These are phyloP conservation scores for Beverwykella pulmonaria DNA, from an alignment of 495 filamentous ascomycete species.

Conservation along the genomic window DNA sequence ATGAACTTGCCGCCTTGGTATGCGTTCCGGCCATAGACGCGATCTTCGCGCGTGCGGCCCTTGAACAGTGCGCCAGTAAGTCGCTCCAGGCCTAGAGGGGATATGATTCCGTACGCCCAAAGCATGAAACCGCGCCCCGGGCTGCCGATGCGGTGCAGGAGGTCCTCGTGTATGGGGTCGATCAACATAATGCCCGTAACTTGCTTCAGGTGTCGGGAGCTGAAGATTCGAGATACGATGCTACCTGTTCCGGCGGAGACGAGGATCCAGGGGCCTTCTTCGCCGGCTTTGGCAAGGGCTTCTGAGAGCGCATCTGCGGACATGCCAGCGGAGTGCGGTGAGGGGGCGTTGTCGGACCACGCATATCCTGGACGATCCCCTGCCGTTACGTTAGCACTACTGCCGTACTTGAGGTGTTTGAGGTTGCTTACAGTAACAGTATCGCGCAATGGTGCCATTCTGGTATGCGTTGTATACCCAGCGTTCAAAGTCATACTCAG, in stretches of 20 bases:
- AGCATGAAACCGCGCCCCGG: slow-evolving; percentile 76
- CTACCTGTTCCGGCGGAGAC: slow-evolving; percentile 76
- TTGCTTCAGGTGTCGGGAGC: slow-evolving; percentile 71
- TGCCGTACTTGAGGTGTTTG: background rate
- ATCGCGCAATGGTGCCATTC: slow-evolving; percentile 77
- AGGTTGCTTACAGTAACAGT: slow-evolving; percentile 75
- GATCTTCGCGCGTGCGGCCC: slow-evolving; percentile 78
- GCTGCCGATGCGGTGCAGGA: slow-evolving; percentile 65
- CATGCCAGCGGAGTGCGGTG: slow-evolving; percentile 89
- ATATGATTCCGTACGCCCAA: slow-evolving; percentile 83
- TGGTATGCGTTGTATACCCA: slow-evolving; percentile 67
- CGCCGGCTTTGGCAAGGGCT: slow-evolving; percentile 75
- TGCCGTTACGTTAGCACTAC: background rate
- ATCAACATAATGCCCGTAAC: slow-evolving; percentile 80
- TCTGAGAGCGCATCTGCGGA: slow-evolving; percentile 82
- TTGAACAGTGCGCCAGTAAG: slow-evolving; percentile 75
- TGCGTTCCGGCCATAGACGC: slow-evolving; percentile 74
- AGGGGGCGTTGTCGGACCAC: slow-evolving; percentile 93
- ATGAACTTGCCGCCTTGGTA: slow-evolving; percentile 80
- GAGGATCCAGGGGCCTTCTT: slow-evolving; percentile 80
- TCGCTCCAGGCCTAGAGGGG: slow-evolving; percentile 81
- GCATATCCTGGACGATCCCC: slow-evolving; percentile 82
- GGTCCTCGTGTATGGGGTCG: slow-evolving; percentile 83
- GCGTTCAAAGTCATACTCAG: slow-evolving; percentile 73
- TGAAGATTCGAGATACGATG: slow-evolving; percentile 87